A percentile compares a stretch with the other conserved stretches of the same genome.
Conservation (phyloP, 1,284 basidiomycete genomes). For the Puccinia horiana region DNA sequence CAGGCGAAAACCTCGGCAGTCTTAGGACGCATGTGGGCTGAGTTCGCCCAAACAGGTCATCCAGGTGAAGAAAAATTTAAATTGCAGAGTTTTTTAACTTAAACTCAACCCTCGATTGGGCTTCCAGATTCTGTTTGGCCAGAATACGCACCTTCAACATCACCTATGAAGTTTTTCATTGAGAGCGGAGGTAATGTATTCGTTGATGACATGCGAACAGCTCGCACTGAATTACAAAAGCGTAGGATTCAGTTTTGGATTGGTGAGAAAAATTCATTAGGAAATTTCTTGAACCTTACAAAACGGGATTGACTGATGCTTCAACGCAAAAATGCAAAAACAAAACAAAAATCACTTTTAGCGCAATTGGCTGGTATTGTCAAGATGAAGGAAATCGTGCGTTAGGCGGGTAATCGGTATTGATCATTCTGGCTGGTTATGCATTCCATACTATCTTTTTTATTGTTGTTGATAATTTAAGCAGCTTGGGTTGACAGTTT, state of each 20-base stretch:
- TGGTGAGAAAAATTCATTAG: constrained; percentile 14
- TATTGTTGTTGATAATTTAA: background rate
- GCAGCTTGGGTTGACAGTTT: constrained; percentile 17
- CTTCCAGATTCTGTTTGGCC: constrained; percentile 23
- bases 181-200: background rate
- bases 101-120: background rate
- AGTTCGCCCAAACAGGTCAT: constrained; percentile 30
- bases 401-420: background rate
- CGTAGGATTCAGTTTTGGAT: constrained; percentile 42
- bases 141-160: constrained; percentile 11
- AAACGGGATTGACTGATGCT: background rate
- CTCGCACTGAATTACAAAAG: constrained; percentile 30
- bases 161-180: constrained; percentile 29
- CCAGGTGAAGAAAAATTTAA: constrained; percentile 9
- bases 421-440: background rate
- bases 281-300: background rate
- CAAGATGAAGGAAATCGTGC: constrained; percentile 2
- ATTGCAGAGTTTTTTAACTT: background rate
- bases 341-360: background rate
- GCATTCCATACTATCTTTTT: background rate
- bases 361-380: constrained; percentile 6
- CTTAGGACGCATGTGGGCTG: constrained; percentile 30
- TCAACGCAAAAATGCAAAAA: too few species aligned
- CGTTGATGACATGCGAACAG: constrained; percentile 22
- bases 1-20: constrained; percentile 35